phyloP scores from a whole-genome alignment of 345 rosid genomes.

The Acer negundo region DNA sequence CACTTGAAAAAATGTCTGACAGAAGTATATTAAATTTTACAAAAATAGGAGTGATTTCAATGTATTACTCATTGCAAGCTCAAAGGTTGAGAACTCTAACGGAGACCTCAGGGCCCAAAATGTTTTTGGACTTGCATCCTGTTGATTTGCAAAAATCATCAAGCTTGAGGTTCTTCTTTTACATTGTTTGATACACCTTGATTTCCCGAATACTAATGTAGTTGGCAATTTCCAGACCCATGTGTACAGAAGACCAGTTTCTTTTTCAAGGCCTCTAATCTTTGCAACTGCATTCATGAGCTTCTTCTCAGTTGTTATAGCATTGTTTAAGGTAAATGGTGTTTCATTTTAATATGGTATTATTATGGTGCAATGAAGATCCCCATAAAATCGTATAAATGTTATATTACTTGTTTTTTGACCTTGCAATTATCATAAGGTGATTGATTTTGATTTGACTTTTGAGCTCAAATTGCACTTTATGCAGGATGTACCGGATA shows the following conservation, averaged over 20 bases:
- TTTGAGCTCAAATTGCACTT: conserved; percentile 15
- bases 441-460: background rate
- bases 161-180: background rate
- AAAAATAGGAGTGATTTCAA: background rate
- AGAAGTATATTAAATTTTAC: background rate
- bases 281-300: conserved; percentile 97
- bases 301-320: conserved; percentile 94
- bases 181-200: background rate
- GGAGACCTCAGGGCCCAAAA: background rate
- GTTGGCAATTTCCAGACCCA: conserved; percentile 58
- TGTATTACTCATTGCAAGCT: background rate
- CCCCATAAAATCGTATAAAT: no score
- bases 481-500: conserved; percentile 89
- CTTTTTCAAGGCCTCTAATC: conserved; percentile 71
- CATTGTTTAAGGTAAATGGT: conserved; percentile 79
- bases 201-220: conserved; percentile 17
- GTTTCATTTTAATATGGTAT: background rate
- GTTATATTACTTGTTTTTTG: background rate
- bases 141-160: background rate
- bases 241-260: conserved; percentile 63
- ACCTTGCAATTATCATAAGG: background rate
- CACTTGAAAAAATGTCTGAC: background rate
- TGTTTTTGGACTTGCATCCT: background rate
- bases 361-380: background rate
- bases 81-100: background rate